Conservation (phyloP, 495 filamentous ascomycete genomes). For the Entonaema liquescens region DNA sequence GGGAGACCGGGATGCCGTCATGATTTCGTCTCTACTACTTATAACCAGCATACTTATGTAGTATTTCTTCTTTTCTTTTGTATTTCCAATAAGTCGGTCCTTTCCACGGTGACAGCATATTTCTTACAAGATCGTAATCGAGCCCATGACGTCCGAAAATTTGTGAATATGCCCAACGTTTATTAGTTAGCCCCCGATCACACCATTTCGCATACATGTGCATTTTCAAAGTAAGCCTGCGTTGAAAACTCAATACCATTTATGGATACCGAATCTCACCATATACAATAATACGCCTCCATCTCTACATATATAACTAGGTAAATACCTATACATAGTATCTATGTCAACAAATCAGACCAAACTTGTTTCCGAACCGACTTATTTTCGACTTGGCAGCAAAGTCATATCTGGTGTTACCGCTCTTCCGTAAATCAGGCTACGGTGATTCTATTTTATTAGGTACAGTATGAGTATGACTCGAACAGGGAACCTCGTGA, state of each 20-base stretch:
- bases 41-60: no score
- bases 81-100: neutral
- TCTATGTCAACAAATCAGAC: conserved; percentile 13
- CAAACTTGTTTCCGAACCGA: conserved; percentile 23
- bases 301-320: neutral
- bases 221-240: conserved; percentile 19
- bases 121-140: no score
- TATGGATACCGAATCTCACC: conserved; percentile 38
- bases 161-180: conserved; percentile 13
- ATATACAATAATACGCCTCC: neutral
- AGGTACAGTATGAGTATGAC: conserved; percentile 25
- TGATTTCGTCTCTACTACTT: neutral
- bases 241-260: conserved; percentile 18
- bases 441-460: conserved; percentile 1
- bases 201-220: conserved; percentile 19
- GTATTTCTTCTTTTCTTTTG: neutral
- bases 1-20: conserved; percentile 14
- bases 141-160: neutral
- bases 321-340: conserved; percentile 5
- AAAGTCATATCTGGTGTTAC: conserved; percentile 29
- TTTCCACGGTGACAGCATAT: neutral
- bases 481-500: conserved; percentile 21
- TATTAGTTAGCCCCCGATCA: conserved; percentile 16
- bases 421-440: conserved; percentile 15
- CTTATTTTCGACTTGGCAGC: conserved; percentile 15